Evolutionary conservation across 1,284 basidiomycete genomes (phyloP).

Genomic region (Ceratobasidium sp.): DNA sequence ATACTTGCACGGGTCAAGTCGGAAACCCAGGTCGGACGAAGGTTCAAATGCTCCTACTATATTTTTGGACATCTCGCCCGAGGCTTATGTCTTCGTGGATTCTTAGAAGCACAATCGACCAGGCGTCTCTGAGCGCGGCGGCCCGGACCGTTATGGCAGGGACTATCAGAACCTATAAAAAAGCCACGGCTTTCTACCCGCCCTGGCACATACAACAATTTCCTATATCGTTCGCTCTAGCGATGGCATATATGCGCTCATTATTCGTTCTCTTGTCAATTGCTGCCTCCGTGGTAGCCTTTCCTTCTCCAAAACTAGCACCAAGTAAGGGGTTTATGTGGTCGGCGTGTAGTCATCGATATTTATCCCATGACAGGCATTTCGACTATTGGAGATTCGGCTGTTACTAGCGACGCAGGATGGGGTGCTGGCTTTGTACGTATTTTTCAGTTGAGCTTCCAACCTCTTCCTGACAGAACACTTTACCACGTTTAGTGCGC

Average conservation of each 20-base stretch:
- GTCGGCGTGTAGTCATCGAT: not conserved
- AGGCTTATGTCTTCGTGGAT: conserved; percentile 14
- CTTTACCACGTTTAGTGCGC: conserved; percentile 12
- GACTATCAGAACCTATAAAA: not conserved
- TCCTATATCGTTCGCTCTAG: not conserved
- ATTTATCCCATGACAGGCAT: not conserved
- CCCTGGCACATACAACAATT: not conserved
- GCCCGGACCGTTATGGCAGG: conserved; percentile 3
- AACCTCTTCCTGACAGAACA: not conserved
- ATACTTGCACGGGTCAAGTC: conserved; percentile 4
- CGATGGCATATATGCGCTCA: not conserved
- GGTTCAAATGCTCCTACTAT: not conserved
- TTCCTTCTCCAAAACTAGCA: conserved; percentile 3
- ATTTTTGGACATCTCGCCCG: conserved; percentile 25
- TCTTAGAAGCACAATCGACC: conserved; percentile 14
- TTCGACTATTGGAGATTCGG: conserved; percentile 36
- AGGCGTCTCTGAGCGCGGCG: not conserved
- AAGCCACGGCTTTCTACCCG: not conserved
- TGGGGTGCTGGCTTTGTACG: conserved; percentile 42
- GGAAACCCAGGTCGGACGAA: not conserved
- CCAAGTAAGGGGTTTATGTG: conserved; percentile 16
- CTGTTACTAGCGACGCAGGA: conserved; percentile 34
- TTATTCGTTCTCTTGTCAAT: conserved; percentile 11
- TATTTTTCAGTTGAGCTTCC: not conserved
- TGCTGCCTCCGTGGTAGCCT: conserved; percentile 4